Evolutionary conservation across 768 basidiomycete species (phyloP).

Genomic region (Hypsizygus marmoreus): DNA sequence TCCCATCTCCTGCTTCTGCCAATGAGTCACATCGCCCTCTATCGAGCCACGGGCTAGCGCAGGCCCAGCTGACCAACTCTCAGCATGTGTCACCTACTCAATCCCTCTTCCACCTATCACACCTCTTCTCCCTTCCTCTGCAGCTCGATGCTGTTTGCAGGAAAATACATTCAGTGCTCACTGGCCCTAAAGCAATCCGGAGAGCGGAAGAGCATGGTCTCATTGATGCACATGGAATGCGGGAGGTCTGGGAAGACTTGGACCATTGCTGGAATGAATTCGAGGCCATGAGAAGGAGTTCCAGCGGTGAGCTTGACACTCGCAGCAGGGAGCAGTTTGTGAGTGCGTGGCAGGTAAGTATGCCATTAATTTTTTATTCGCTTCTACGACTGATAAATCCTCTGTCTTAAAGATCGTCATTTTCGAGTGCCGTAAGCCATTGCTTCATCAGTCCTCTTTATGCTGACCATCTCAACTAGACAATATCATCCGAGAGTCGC

Average conservation of each 20-base stretch:
- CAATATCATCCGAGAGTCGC: slow-evolving; percentile 83
- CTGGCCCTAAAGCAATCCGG: slow-evolving; percentile 73
- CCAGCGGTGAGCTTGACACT: slow-evolving; percentile 33
- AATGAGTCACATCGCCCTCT: slow-evolving; percentile 15
- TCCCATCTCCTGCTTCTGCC: slow-evolving; percentile 14
- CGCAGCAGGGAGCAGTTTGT: slow-evolving; percentile 62
- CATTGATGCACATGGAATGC: slow-evolving; percentile 65
- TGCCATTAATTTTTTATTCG: no score
- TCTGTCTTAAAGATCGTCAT: slow-evolving; percentile 67
- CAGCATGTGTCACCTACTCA: slow-evolving; percentile 28
- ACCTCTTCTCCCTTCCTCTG: slow-evolving; percentile 69
- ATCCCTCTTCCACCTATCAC: slow-evolving; percentile 54
- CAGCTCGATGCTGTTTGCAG: slow-evolving; percentile 78
- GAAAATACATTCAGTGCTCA: slow-evolving; percentile 74
- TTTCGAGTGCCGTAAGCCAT: slow-evolving; percentile 79
- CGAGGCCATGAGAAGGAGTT: slow-evolving; percentile 54
- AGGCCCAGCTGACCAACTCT: slow-evolving; percentile 10
- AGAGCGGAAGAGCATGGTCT: slow-evolving; percentile 51
- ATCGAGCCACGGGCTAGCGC: slow-evolving; percentile 15
- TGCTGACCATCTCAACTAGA: slow-evolving; percentile 41
- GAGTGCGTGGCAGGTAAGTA: slow-evolving; percentile 82
- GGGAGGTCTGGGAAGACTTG: slow-evolving; percentile 83
- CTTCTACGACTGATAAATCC: no score
- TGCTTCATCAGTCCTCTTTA: slow-evolving; percentile 2
- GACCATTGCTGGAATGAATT: slow-evolving; percentile 86